Base-by-base conservation (phyloP, 2,329 filamentous ascomycete species). In the Colletotrichum neosansevieriae region DNA sequence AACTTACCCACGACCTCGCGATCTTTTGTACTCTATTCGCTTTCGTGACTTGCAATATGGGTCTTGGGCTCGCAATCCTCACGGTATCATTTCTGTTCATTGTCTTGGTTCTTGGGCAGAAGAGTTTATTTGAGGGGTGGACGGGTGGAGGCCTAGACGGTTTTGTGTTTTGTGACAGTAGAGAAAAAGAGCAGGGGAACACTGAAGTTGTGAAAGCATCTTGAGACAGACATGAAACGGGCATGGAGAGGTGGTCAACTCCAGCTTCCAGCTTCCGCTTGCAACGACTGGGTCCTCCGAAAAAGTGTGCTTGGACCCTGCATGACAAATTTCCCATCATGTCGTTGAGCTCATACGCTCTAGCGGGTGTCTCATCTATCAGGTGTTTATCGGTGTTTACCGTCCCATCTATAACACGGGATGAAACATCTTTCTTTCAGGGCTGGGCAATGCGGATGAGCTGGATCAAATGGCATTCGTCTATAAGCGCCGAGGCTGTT, bases 211-310 rank as follows among this genome's bases (percentile, higher is more conserved):
- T 32, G 54, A 47, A 53, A 29, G 45, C 19, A 32, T 69, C 56
- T 57, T 70, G 68, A 69, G 68, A 70, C 68, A 59, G 13, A 69
- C 56, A 57, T 70, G 68, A 70, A 70, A 70, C 68, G 59, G 59
- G 42, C 19, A 32, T 51, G 49, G 29, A 51, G 24, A 34, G 29
- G 29, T 36, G 54, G 50, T 21, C 45, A 12, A 36, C 47, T 57
- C 49, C 36, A 38, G 57, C 29, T 15, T 60, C 47, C 17, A 60
- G 56, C 19, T 60, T 47, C 47, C 47, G 17, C 36, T 38, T 40
- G 29, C 58, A 29, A 32, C 40, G 49, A 50, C 19, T 47, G 19
- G 19, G 15, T 21, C 29, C n/a, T 34, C 36, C 36, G 21, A 24
- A 32, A 34, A 13, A 40, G 17, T n/a, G 29, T 51, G 54, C 65